Percentiles rank a stretch among this genome's conserved stretches.
Conservation (phyloP, 2,329 filamentous ascomycete species). For the Knufia petricola region DNA sequence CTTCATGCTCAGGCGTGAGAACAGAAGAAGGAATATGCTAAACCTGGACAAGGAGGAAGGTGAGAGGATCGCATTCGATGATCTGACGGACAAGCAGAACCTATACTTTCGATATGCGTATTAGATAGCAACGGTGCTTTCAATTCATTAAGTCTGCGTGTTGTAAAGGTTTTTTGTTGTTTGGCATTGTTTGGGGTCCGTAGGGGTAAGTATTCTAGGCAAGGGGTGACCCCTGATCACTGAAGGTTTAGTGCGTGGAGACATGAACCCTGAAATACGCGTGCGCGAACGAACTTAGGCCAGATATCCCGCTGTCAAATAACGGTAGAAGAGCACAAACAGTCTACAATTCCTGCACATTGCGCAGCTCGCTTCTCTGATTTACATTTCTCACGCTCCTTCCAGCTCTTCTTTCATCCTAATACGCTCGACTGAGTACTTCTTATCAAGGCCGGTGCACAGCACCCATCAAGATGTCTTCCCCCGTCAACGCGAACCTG, state of each 20-base stretch:
- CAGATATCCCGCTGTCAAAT: too few species aligned
- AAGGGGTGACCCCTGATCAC: not conserved
- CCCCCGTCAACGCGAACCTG: slow-evolving; percentile 18
- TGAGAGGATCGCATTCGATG: slow-evolving; percentile 56
- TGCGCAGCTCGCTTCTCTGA: not conserved
- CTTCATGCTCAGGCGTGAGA: slow-evolving; percentile 50
- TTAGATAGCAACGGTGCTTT: slow-evolving; percentile 26
- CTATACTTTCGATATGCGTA: slow-evolving; percentile 55
- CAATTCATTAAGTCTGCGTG: too few species aligned
- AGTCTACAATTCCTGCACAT: not conserved
- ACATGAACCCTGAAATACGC: not conserved
- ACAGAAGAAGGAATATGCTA: slow-evolving; percentile 41
- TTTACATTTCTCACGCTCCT: slow-evolving; percentile 4
- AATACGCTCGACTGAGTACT: not conserved
- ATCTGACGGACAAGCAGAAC: slow-evolving; percentile 61
- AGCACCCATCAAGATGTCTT: slow-evolving; percentile 13
- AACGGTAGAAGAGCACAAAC: too few species aligned
- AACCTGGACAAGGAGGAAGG: slow-evolving; percentile 51
- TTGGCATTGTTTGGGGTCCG: too few species aligned
- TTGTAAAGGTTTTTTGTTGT: too few species aligned
- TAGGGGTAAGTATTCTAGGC: not conserved
- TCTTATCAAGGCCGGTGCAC: not conserved
- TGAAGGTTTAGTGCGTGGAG: not conserved
- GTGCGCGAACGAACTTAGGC: too few species aligned
- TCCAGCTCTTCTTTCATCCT: not conserved